A percentile compares a stretch with the other conserved stretches of the same genome.
Evolutionary conservation across 2,329 filamentous ascomycete species (phyloP).

Genomic region (Colletotrichum theobromicola): DNA sequence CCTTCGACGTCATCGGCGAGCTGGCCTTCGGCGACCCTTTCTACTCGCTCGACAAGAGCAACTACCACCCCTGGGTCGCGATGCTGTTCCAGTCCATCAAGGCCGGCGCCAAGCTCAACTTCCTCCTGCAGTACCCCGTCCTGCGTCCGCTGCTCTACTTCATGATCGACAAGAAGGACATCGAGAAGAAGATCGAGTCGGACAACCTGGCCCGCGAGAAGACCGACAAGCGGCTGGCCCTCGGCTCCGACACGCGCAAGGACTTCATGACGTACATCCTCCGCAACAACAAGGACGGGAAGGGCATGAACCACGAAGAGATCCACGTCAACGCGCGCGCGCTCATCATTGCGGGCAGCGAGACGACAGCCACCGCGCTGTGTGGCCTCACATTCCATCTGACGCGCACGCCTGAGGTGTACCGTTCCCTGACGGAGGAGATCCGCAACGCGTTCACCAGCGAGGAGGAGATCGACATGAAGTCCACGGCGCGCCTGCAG

Average conservation of each 20-base stretch:
- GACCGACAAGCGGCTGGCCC: not conserved
- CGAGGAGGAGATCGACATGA: not conserved
- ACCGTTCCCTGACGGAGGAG: not conserved
- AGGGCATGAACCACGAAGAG: not conserved
- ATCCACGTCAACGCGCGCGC: not conserved
- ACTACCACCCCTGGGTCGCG: slow-evolving; percentile 25
- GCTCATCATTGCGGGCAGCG: not conserved
- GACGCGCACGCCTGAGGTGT: not conserved
- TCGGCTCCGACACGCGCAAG: not conserved
- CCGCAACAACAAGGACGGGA: not conserved
- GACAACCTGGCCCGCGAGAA: not conserved
- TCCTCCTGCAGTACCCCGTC: not conserved
- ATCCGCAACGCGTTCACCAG: not conserved
- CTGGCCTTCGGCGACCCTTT: slow-evolving; percentile 32
- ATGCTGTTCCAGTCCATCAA: not conserved
- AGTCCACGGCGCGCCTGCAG: not conserved
- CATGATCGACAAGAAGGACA: not conserved
- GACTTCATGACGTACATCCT: not conserved
- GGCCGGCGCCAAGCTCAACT: slow-evolving; percentile 24
- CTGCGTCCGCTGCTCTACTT: not conserved
- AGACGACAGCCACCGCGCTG: not conserved
- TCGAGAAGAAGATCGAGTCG: not conserved
- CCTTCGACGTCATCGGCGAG: slow-evolving; percentile 34
- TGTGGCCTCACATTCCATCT: not conserved
- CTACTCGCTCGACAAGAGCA: slow-evolving; percentile 24